These are phyloP conservation scores for Mycena vitilis DNA, from an alignment of 768 basidiomycete species.

Conservation along the genomic window DNA sequence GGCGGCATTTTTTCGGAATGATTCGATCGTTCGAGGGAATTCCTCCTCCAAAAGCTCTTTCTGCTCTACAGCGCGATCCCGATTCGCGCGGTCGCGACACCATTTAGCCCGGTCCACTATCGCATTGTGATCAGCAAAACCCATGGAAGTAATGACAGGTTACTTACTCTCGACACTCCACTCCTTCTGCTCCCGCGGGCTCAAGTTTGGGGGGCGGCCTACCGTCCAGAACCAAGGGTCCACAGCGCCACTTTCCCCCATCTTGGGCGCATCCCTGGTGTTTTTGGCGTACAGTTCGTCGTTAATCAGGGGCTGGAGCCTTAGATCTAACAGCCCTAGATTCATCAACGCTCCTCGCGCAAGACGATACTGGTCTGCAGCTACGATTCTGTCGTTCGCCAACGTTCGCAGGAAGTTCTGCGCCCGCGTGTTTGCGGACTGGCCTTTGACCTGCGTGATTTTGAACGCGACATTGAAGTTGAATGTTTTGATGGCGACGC, in stretches of 20 bases:
- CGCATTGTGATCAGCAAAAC: not conserved
- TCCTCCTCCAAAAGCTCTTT: constrained; percentile 45
- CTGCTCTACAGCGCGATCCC: constrained; percentile 42
- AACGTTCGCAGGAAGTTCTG: not conserved
- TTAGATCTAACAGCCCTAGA: constrained; percentile 12
- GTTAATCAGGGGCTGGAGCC: constrained; percentile 35
- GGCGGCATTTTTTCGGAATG: constrained; percentile 4
- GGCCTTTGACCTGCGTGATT: not conserved
- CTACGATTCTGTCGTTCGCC: not conserved
- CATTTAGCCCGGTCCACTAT: constrained; percentile 43
- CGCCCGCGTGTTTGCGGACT: not conserved
- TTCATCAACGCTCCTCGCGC: not conserved
- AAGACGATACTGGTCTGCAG: not conserved
- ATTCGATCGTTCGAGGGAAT: constrained; percentile 32
- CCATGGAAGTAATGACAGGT: not conserved
- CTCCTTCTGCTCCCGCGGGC: constrained; percentile 32
- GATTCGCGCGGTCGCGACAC: constrained; percentile 42
- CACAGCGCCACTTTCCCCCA: constrained; percentile 36
- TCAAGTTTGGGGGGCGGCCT: constrained; percentile 31
- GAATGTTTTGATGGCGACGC: not conserved
- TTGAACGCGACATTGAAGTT: constrained; percentile 5
- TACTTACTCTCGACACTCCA: constrained; percentile 42
- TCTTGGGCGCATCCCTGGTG: constrained; percentile 25
- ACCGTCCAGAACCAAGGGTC: constrained; percentile 43
- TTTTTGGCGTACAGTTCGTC: constrained; percentile 37